Base-by-base conservation (phyloP, 2,329 filamentous ascomycete genomes). In the Colletotrichum liriopes region DNA sequence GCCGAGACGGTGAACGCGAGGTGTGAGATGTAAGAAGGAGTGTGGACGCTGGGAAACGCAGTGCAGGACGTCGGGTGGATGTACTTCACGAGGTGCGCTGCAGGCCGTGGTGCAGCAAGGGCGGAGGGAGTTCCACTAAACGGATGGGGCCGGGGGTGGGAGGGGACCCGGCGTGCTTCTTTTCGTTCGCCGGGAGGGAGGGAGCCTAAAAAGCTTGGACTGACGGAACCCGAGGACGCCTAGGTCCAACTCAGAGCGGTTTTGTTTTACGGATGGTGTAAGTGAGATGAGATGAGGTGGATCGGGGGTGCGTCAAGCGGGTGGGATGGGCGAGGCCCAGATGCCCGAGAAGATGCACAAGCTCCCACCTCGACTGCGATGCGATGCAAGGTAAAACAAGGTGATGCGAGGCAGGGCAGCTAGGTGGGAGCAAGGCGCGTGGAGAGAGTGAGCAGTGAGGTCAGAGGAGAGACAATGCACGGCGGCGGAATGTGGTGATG, bases 181-280 rank as follows among this genome's bases (percentile, higher is more conserved):
- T 32, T 45, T 69, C 45, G 43, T 69, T 69, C 47, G 59, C 63
- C 51, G 51, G 59, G 37, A 62, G 68, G 58, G 59, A 64, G 54
- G 59, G 65, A 69, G 69, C 52, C 59, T 72, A 49, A 64, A 69
- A 72, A 72, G 65, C 69, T 69, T 72, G 65, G 69, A 49, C 59
- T 51, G 32, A 72, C 65, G 69, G 69, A 72, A 60, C 52, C 58
- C 69, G 65, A 64, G 65, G 52, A 72, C 59, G 23, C 8, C 16
- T 63, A 20, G 23, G 45, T 52, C 35, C 32, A 58, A 41, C 12
- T 26, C 35, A 8, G 4, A 8, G 11, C 5, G 16, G 9, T 23
- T 55, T 37, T 51, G 47, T 26, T 51, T 32, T 18, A 41, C 23
- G 16, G n/a, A 41, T 26, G 55, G 37, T 63, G 45, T 51, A 41